Base-by-base conservation (phyloP, 1,139 yeast species). In the Saccharomyces uvarum region DNA sequence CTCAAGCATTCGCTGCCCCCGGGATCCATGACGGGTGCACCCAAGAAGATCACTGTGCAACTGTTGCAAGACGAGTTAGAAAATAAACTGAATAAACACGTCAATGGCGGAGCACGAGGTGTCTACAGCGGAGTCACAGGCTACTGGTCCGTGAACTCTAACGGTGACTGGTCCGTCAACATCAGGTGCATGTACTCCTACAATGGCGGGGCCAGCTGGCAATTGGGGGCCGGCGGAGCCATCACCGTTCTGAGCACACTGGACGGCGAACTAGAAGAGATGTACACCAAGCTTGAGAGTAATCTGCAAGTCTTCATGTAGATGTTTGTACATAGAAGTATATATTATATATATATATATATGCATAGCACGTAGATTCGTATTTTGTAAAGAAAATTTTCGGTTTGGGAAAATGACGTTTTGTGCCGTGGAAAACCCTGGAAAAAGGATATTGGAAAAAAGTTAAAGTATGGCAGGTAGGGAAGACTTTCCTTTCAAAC, bases 21-120 rank as follows among this genome's bases (percentile, higher is more conserved):
- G 0, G 99, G 99, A 0, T 91, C 98, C 1, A 95, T 95, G 99
- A 95, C 99, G 0, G 99, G 99, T 2, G 99, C 99, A 0, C 99
- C 99, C 1, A 95, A 95, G 72, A 87, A 85, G 64, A 78, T 97
- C 56, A 88, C 97, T 0, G 96, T 93, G 2, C 95, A 91, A 68
- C 71, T 95, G 13, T 75, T 95, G 26, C 86, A 85, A 57, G 70
- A 73, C 1, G 73, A 61, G 4, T 56, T 71, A 8, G 74, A 71
- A 54, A 52, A 56, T 4, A 56, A 53, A 8, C 53, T 78, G n/a
- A 82, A 79, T 42, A 55, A 68, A 58, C 79, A 76, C 24, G 55
- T 61, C 4, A 51, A 56, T 24, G 54, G 54, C 13, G 78, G 71
- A 70, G 77, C 87, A 54, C 79, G 99, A 62, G 98, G 98, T 0